phyloP scores from a whole-genome alignment of 169 alveolate species.

The Blepharisma undulans region DNA sequence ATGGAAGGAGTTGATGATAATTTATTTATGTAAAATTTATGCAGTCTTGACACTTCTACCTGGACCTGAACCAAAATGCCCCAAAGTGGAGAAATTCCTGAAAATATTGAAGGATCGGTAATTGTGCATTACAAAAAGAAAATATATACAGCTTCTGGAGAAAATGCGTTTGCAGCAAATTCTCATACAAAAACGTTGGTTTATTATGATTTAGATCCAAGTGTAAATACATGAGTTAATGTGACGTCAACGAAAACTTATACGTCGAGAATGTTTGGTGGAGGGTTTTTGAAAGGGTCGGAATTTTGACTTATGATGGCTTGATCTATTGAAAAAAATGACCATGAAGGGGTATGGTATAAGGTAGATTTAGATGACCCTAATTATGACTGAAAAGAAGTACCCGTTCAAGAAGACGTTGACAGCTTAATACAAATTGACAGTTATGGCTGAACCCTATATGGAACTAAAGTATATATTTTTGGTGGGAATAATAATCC shows the following conservation, averaged over 20 bases:
- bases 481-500: background rate
- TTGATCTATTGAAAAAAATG: background rate
- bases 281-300: background rate
- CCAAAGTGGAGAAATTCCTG: background rate
- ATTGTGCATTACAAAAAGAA: background rate
- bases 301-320: background rate
- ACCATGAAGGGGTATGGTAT: background rate
- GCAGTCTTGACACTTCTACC: background rate
- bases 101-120: background rate
- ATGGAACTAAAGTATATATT: background rate
- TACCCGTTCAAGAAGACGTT: background rate
- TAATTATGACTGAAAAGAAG: background rate
- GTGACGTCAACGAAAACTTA: background rate
- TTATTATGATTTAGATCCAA: background rate
- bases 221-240: background rate
- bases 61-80: background rate
- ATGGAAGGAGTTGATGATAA: background rate
- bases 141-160: background rate
- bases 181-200: background rate
- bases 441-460: background rate
- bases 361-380: background rate
- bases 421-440: background rate
- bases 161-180: background rate
- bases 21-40: constrained; percentile 16
- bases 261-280: background rate